These are phyloP conservation scores for Talaromyces piceae DNA, from an alignment of 2,329 filamentous ascomycete species.

Conservation along the genomic window DNA sequence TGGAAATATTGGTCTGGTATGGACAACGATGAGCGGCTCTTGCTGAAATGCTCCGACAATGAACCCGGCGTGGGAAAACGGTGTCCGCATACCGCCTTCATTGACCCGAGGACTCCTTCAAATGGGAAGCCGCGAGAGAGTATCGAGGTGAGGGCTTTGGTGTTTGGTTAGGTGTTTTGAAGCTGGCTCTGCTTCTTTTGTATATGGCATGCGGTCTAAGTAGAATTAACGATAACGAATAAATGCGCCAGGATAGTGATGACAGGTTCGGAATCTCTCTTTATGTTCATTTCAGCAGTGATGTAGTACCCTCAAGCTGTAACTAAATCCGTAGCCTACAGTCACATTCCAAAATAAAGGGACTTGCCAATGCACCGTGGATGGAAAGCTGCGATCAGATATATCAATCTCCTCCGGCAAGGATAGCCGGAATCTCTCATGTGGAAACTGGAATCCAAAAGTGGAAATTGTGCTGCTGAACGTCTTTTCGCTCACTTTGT, in stretches of 20 bases:
- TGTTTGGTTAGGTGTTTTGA: slow-evolving; percentile 57
- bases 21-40: slow-evolving; percentile 61
- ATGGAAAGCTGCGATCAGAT: too few relatives aligned
- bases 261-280: not conserved
- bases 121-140: slow-evolving; percentile 71
- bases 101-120: slow-evolving; percentile 61
- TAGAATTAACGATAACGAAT: not conserved
- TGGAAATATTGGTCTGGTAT: slow-evolving; percentile 81
- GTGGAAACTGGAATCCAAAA: too few relatives aligned
- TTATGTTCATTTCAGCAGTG: not conserved
- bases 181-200: not conserved
- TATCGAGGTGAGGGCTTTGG: slow-evolving; percentile 79
- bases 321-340: too few relatives aligned
- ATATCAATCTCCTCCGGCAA: too few relatives aligned
- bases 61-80: slow-evolving; percentile 39
- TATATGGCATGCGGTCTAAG: not conserved
- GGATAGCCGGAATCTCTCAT: too few relatives aligned
- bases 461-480: too few relatives aligned
- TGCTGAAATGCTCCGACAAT: slow-evolving; percentile 74
- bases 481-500: too few relatives aligned
- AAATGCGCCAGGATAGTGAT: not conserved
- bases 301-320: not conserved
- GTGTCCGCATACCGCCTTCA: slow-evolving; percentile 70
- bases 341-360: too few relatives aligned
- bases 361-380: too few relatives aligned